Percentiles rank a stretch among this genome's conserved stretches.
Conservation (phyloP, 1,284 basidiomycete species). For the Kwoniella shivajii region DNA sequence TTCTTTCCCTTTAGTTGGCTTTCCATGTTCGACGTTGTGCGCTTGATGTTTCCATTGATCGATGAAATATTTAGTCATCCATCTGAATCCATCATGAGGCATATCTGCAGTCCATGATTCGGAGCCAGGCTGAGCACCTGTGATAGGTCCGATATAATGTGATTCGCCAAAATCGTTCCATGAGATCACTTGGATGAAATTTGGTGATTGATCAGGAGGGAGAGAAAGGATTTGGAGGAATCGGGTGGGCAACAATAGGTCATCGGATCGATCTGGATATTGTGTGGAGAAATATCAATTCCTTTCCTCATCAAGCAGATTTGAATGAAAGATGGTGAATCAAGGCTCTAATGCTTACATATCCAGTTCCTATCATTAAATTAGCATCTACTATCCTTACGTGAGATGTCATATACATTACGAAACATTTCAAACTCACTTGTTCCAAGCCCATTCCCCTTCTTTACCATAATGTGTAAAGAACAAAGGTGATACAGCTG, state of each 20-base stretch:
- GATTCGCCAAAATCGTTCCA: constrained; percentile 56
- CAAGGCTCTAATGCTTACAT: constrained; percentile 35
- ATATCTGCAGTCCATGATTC: constrained; percentile 49
- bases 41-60: background rate
- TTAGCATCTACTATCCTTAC: no score
- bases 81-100: constrained; percentile 49
- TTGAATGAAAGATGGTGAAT: background rate
- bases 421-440: constrained; percentile 36
- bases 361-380: constrained; percentile 47
- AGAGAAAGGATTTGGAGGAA: constrained; percentile 43
- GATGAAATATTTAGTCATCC: constrained; percentile 28
- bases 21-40: constrained; percentile 12
- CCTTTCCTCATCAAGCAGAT: background rate
- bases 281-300: background rate
- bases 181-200: constrained; percentile 52
- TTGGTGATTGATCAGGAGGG: constrained; percentile 28
- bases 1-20: background rate
- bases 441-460: constrained; percentile 52
- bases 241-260: constrained; percentile 48
- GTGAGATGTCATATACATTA: background rate
- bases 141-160: constrained; percentile 50
- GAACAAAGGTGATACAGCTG: constrained; percentile 64
- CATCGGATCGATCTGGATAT: constrained; percentile 50
- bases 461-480: constrained; percentile 59
- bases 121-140: constrained; percentile 50